Percentiles rank a stretch among this genome's conserved stretches.
These are phyloP conservation scores for Linum lewisii DNA, from an alignment of 345 rosid genomes.

Conservation along the genomic window DNA sequence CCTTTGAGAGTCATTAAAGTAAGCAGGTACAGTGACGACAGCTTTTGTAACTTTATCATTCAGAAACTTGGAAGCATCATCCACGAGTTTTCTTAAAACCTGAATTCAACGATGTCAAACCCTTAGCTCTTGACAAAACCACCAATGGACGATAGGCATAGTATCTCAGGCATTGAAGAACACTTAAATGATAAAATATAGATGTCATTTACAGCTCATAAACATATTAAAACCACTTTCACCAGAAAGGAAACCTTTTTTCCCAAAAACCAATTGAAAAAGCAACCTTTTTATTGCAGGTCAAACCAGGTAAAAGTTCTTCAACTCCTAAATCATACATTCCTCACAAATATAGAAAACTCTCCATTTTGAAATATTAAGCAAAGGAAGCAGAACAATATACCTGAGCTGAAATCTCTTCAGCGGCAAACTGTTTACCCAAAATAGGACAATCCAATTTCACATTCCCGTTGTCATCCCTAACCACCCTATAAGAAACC, in stretches of 20 bases:
- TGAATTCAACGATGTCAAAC: slow-evolving; percentile 8
- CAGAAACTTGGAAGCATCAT: slow-evolving; percentile 64
- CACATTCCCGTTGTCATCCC: slow-evolving; percentile 90
- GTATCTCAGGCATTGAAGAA: not conserved
- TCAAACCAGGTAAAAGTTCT: too few species aligned
- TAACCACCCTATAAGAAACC: slow-evolving; percentile 71
- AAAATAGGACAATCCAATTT: slow-evolving; percentile 91
- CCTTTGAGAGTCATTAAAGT: slow-evolving; percentile 38
- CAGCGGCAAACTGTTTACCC: slow-evolving; percentile 89
- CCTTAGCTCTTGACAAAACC: too few species aligned
- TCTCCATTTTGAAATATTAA: not conserved
- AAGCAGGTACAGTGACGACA: slow-evolving; percentile 27
- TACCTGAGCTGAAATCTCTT: slow-evolving; percentile 99
- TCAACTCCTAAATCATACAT: not conserved
- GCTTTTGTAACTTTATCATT: slow-evolving; percentile 24
- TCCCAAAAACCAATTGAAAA: too few species aligned
- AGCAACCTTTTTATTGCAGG: too few species aligned
- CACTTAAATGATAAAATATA: not conserved
- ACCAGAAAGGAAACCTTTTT: not conserved
- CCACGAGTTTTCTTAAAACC: slow-evolving; percentile 94
- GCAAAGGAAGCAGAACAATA: not conserved
- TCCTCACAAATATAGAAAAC: not conserved
- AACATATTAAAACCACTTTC: too few species aligned
- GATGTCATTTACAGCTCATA: not conserved
- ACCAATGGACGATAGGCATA: too few species aligned